These are phyloP conservation scores for Parathielavia hyrcaniae DNA, from an alignment of 495 filamentous ascomycete genomes.

Conservation along the genomic window DNA sequence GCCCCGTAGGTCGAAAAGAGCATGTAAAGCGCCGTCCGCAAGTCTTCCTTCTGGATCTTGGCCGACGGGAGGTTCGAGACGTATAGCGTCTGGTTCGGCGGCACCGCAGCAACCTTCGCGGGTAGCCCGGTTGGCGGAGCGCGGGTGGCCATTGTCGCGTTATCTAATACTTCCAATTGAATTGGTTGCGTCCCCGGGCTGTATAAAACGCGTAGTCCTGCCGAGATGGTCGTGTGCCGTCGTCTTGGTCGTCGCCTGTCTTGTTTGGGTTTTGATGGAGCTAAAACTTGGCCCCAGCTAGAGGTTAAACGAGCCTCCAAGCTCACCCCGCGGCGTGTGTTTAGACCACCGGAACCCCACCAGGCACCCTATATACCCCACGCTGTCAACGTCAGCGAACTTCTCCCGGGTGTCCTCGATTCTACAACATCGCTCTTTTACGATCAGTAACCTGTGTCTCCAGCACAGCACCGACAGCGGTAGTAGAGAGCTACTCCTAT, in stretches of 20 bases:
- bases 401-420: neutral
- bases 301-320: neutral
- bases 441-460: conserved; percentile 6
- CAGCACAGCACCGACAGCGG: conserved; percentile 39
- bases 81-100: conserved; percentile 60
- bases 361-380: conserved; percentile 6
- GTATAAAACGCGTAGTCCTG: neutral
- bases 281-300: conserved; percentile 3
- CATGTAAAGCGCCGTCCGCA: conserved; percentile 79
- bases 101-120: conserved; percentile 40
- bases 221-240: neutral
- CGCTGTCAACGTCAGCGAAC: conserved; percentile 10
- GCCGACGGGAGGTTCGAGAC: conserved; percentile 72
- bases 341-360: conserved; percentile 14
- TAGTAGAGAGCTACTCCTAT: conserved; percentile 99
- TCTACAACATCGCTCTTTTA: conserved; percentile 4
- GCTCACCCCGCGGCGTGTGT: neutral
- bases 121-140: conserved; percentile 33
- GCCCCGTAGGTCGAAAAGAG: conserved; percentile 91
- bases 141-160: conserved; percentile 33
- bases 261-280: neutral
- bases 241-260: conserved; percentile 2
- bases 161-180: neutral
- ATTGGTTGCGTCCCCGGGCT: neutral
- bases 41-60: conserved; percentile 78